A percentile compares a stretch with the other conserved stretches of the same genome.
Conservation (phyloP, 2,329 filamentous ascomycete genomes). For the Monilinia aucupariae region DNA sequence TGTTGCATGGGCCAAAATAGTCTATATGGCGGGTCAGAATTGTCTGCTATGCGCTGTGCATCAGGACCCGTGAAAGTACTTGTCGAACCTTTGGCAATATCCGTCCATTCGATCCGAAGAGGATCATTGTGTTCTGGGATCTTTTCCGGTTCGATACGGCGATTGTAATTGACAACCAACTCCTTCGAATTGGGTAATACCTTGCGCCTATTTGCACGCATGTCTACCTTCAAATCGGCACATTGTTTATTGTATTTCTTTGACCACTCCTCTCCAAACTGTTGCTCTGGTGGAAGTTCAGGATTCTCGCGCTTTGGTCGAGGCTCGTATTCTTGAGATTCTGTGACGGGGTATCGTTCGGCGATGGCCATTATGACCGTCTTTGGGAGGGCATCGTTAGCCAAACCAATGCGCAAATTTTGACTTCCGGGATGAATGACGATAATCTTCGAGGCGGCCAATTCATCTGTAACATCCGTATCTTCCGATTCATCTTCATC, state of each 20-base stretch:
- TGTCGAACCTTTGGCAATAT: slow-evolving; percentile 61
- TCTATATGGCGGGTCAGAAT: slow-evolving; percentile 83
- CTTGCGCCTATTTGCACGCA: slow-evolving; percentile 90
- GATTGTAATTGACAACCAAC: slow-evolving; percentile 89
- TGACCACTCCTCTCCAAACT: slow-evolving; percentile 78
- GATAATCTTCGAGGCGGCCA: slow-evolving; percentile 82
- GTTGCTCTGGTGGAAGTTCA: slow-evolving; percentile 58
- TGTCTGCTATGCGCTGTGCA: slow-evolving; percentile 81
- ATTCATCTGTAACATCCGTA: slow-evolving; percentile 52
- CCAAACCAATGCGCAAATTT: slow-evolving; percentile 87
- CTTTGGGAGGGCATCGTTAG: slow-evolving; percentile 92
- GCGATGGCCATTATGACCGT: slow-evolving; percentile 92
- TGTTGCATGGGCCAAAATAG: slow-evolving; percentile 86
- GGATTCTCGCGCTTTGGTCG: slow-evolving; percentile 67
- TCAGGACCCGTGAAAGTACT: slow-evolving; percentile 62
- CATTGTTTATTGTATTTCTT: slow-evolving; percentile 77
- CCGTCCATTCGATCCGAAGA: slow-evolving; percentile 91
- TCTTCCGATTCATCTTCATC: slow-evolving; percentile 49
- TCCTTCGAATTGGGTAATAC: slow-evolving; percentile 97
- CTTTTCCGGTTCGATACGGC: slow-evolving; percentile 72
- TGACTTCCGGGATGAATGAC: slow-evolving; percentile 95
- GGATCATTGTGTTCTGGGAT: slow-evolving; percentile 95
- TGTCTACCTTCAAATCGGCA: slow-evolving; percentile 79
- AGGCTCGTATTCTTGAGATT: slow-evolving; percentile 76
- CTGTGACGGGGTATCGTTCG: slow-evolving; percentile 68